Conservation (phyloP, 192 early-diverging fungal genomes). For the Endogone sp. region DNA sequence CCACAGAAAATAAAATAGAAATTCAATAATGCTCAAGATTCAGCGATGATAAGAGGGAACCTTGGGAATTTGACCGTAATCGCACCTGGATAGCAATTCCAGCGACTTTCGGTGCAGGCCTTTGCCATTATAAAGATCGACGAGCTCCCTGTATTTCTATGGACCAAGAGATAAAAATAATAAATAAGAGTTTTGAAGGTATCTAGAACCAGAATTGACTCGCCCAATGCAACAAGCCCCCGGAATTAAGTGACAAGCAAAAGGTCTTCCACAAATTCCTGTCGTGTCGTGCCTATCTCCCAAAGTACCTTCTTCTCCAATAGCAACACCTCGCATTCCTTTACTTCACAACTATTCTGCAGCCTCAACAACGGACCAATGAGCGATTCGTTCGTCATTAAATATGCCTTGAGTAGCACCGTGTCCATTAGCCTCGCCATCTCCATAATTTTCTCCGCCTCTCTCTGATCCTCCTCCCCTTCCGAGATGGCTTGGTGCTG, state of each 20-base stretch:
- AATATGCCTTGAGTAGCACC: conserved; percentile 84
- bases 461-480: conserved; percentile 31
- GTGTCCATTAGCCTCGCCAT: conserved; percentile 81
- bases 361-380: conserved; percentile 91
- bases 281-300: neutral
- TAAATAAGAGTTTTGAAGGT: neutral
- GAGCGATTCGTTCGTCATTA: conserved; percentile 79
- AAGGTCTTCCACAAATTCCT: too few species aligned
- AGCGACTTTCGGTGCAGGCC: conserved; percentile 87
- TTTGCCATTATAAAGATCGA: conserved; percentile 93
- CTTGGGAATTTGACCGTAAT: conserved; percentile 8
- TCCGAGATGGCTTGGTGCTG: conserved; percentile 13
- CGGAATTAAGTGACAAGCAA: too few species aligned
- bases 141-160: conserved; percentile 81
- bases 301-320: conserved; percentile 60
- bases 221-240: too few species aligned
- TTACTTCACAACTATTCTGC: conserved; percentile 82
- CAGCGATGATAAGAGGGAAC: neutral
- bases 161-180: neutral
- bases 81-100: conserved; percentile 67
- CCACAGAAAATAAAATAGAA: conserved; percentile 13
- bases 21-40: too few species aligned
- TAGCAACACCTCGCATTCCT: conserved; percentile 78
- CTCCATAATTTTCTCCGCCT: conserved; percentile 24
- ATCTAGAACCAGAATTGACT: neutral